phyloP scores from a whole-genome alignment of 108 stramenopile species.

The Nitzschia putrida region DNA sequence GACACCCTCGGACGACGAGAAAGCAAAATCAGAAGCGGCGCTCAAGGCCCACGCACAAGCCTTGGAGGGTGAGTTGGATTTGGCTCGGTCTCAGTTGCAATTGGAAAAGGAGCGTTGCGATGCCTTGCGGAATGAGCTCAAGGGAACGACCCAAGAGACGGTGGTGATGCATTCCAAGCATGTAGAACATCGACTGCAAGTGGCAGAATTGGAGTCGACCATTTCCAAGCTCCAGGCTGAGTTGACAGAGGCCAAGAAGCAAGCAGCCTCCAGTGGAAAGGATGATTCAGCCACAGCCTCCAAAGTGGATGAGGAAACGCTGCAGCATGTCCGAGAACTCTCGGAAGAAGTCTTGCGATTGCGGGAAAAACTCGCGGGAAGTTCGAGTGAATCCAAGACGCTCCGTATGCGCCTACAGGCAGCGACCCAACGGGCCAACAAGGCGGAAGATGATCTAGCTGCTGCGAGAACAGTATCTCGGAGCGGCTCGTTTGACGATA shows the following conservation, averaged over 20 bases:
- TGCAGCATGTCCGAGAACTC: conserved; percentile 58
- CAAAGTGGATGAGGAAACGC: conserved; percentile 39
- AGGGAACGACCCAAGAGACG: conserved; percentile 68
- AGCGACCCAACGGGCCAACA: conserved; percentile 57
- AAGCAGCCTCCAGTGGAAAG: background rate
- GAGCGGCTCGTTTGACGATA: conserved; percentile 13
- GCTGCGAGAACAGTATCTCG: background rate
- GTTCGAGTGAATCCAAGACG: conserved; percentile 53
- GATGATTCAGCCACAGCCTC: conserved; percentile 13
- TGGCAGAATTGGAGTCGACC: conserved; percentile 60
- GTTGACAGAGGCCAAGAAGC: conserved; percentile 25
- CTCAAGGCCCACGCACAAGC: conserved; percentile 36
- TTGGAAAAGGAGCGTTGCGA: conserved; percentile 57
- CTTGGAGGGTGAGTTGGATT: conserved; percentile 61
- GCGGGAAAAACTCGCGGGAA: conserved; percentile 58
- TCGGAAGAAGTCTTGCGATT: conserved; percentile 75
- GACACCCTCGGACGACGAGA: background rate
- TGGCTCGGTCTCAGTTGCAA: conserved; percentile 50
- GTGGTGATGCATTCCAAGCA: conserved; percentile 52
- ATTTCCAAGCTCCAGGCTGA: conserved; percentile 54
- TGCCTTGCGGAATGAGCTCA: conserved; percentile 63
- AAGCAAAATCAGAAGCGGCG: background rate
- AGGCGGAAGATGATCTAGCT: conserved; percentile 58
- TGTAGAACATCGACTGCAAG: conserved; percentile 61
- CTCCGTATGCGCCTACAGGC: conserved; percentile 69